These are phyloP conservation scores for Strobilomyces confusus DNA, from an alignment of 768 basidiomycete genomes.

Conservation along the genomic window DNA sequence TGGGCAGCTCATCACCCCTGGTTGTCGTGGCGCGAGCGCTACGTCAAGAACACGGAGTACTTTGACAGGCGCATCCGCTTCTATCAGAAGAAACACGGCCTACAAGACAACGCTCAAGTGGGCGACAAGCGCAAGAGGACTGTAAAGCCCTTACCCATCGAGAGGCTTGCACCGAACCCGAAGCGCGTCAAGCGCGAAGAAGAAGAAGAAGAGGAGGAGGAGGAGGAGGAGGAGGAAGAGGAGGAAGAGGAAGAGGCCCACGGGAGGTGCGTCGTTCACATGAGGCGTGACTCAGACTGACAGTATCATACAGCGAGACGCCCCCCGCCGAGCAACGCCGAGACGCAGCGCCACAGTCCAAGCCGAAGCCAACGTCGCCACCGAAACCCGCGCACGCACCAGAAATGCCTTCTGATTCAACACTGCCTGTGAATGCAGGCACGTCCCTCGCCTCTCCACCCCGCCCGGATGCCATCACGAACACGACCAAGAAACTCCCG, in stretches of 20 bases:
- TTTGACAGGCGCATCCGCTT: constrained; percentile 43
- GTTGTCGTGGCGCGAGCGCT: constrained; percentile 66
- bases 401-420: too few species aligned
- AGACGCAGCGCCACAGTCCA: neutral
- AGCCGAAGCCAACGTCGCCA: neutral
- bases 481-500: too few species aligned
- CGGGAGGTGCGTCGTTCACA: constrained; percentile 4
- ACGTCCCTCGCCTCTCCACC: too few species aligned
- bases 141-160: neutral
- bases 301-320: constrained; percentile 2
- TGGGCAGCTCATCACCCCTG: constrained; percentile 52
- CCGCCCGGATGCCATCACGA: too few species aligned
- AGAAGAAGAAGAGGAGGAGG: too few species aligned
- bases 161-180: neutral
- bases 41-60: constrained; percentile 38
- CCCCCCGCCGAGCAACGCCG: neutral
- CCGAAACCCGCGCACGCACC: neutral
- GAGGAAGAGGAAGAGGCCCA: neutral
- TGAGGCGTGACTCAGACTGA: neutral
- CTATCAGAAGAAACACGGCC: constrained; percentile 35
- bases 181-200: constrained; percentile 12
- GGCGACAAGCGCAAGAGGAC: constrained; percentile 5
- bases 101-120: neutral
- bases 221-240: neutral
- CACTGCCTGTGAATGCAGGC: too few species aligned